A percentile compares a stretch with the other conserved stretches of the same genome.
phyloP scores from a whole-genome alignment of 2,329 filamentous ascomycete species.

The Alternaria rosae region DNA sequence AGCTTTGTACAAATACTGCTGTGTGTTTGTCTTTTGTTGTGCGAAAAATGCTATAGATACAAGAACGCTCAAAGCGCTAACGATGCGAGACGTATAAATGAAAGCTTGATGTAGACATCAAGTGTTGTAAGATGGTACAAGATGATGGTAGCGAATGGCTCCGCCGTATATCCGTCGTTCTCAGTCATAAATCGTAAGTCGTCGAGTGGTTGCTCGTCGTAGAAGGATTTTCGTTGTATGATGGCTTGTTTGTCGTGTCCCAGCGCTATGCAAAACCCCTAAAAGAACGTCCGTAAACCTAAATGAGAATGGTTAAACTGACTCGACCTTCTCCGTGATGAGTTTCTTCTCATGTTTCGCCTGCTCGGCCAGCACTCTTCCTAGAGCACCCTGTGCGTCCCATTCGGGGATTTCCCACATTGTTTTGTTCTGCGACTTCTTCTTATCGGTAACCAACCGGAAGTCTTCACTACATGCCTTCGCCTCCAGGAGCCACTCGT shows the following conservation, averaged over 20 bases:
- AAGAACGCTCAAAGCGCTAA: not conserved
- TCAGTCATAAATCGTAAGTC: slow-evolving; percentile 2
- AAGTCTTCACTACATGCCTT: slow-evolving; percentile 28
- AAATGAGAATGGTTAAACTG: slow-evolving; percentile 17
- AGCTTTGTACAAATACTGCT: not conserved
- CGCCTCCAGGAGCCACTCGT: slow-evolving; percentile 52
- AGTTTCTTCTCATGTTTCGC: slow-evolving; percentile 23
- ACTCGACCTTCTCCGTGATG: slow-evolving; percentile 20
- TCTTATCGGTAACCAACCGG: slow-evolving; percentile 13
- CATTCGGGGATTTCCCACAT: slow-evolving; percentile 45
- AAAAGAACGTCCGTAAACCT: not conserved
- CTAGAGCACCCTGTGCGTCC: slow-evolving; percentile 40
- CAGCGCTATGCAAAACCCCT: slow-evolving; percentile 1
- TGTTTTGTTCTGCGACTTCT: slow-evolving; percentile 20
- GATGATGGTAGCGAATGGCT: not conserved
- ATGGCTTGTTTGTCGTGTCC: not conserved
- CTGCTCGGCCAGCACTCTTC: slow-evolving; percentile 29
- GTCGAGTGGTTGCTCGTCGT: not conserved
- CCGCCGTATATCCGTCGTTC: not conserved
- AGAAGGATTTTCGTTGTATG: not conserved
- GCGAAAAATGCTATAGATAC: not conserved
- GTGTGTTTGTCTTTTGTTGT: not conserved
- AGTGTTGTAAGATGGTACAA: not conserved
- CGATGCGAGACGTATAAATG: not conserved
- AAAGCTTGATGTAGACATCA: not conserved